Evolutionary conservation across 805 yeast genomes (phyloP).

Genomic region (Yarrowia porcina): DNA sequence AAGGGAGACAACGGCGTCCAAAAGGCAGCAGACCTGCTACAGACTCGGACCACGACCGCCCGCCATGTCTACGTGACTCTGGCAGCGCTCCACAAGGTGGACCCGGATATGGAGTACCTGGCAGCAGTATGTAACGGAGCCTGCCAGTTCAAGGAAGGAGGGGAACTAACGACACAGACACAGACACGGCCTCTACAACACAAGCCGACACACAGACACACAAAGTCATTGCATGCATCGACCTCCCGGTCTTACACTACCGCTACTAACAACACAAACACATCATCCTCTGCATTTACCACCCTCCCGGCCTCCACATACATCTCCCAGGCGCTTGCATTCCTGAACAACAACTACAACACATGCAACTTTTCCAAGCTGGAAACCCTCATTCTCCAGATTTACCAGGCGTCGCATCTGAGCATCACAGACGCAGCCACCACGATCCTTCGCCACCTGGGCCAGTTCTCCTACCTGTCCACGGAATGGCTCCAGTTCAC

Average conservation of each 20-base stretch:
- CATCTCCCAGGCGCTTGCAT: constrained; percentile 6
- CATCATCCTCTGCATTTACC: background rate
- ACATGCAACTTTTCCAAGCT: background rate
- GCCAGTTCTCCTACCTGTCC: background rate
- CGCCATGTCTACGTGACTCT: background rate
- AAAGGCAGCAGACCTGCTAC: background rate
- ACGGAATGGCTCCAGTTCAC: constrained; percentile 7
- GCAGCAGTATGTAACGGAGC: constrained; percentile 8
- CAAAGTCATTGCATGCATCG: background rate
- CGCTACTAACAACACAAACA: constrained; percentile 7
- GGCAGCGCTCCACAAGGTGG: constrained; percentile 6
- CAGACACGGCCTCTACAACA: background rate
- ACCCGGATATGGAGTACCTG: background rate
- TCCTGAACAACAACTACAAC: constrained; percentile 11
- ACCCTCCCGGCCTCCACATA: background rate
- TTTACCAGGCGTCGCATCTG: background rate
- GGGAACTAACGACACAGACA: constrained; percentile 7
- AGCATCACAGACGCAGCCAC: background rate
- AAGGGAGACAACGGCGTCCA: background rate
- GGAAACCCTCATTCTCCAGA: constrained; percentile 21
- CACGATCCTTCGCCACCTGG: background rate
- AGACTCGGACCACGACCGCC: background rate
- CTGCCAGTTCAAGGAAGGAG: background rate
- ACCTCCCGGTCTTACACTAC: background rate
- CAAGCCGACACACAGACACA: background rate